These are phyloP conservation scores for Kwoniella mangroviensis DNA, from an alignment of 768 basidiomycete genomes.

Conservation along the genomic window DNA sequence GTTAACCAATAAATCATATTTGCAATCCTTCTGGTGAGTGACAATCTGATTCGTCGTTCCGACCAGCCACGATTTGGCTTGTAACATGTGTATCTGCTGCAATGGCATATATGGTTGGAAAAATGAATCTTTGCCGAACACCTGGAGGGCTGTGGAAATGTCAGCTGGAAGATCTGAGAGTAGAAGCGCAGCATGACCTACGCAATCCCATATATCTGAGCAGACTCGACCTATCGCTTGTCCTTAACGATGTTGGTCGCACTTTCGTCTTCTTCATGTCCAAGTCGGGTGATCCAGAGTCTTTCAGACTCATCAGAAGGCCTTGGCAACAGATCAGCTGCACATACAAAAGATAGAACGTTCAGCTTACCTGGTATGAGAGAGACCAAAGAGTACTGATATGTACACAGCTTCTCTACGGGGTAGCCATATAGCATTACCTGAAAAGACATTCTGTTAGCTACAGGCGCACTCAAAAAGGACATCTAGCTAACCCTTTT, in stretches of 20 bases:
- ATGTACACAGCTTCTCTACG: constrained; percentile 93
- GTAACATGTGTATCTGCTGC: constrained; percentile 88
- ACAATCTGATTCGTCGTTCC: constrained; percentile 93
- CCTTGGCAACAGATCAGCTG: constrained; percentile 60
- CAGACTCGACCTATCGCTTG: constrained; percentile 89
- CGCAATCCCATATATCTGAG: constrained; percentile 91
- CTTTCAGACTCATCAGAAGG: constrained; percentile 83
- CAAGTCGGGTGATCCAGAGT: constrained; percentile 86
- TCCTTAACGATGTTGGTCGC: constrained; percentile 77
- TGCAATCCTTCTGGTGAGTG: constrained; percentile 80
- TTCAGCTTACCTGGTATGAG: constrained; percentile 75
- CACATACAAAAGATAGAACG: not conserved
- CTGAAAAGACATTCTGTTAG: constrained; percentile 58
- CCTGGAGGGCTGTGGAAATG: constrained; percentile 33
- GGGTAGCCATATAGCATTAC: constrained; percentile 97
- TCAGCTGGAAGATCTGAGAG: not conserved
- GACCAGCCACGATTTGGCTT: constrained; percentile 76
- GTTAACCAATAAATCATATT: constrained; percentile 83
- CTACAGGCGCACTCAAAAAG: not conserved
- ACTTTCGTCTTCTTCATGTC: constrained; percentile 66
- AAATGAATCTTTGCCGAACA: constrained; percentile 72
- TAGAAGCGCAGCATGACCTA: constrained; percentile 50
- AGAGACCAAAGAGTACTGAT: constrained; percentile 95
- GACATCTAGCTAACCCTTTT: constrained; percentile 68
- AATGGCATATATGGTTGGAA: constrained; percentile 97